phyloP scores from a whole-genome alignment of 345 rosid genomes.

The Gossypium australe region DNA sequence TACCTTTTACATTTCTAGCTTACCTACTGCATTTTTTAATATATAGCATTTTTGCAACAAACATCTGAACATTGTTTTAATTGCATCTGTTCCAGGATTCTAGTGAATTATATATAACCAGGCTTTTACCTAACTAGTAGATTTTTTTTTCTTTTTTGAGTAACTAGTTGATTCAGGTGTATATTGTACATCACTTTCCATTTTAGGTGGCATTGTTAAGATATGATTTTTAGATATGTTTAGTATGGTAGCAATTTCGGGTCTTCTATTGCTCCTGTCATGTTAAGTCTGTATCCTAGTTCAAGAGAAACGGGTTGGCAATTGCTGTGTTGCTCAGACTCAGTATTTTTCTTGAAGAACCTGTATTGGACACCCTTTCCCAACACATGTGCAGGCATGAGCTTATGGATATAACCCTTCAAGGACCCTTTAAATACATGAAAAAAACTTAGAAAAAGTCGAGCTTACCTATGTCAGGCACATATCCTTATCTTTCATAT shows the following conservation, averaged over 20 bases:
- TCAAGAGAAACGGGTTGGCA: background rate
- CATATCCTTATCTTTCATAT: background rate
- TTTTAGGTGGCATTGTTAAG: background rate
- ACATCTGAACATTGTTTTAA: background rate
- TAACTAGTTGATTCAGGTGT: background rate
- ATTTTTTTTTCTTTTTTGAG: too few relatives aligned
- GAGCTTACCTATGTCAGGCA: too few relatives aligned
- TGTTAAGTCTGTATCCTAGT: background rate
- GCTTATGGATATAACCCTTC: background rate
- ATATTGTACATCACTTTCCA: slow-evolving; percentile 2
- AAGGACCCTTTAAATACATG: background rate
- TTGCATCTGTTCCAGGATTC: background rate
- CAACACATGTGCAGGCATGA: background rate
- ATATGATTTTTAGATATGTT: background rate
- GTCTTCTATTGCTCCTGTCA: background rate
- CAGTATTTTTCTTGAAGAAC: background rate
- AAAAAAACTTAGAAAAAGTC: background rate
- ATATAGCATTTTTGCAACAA: background rate
- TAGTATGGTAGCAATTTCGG: background rate
- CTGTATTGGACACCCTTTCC: background rate
- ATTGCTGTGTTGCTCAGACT: background rate
- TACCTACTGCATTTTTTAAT: background rate
- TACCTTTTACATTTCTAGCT: slow-evolving; percentile 1
- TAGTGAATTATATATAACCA: background rate
- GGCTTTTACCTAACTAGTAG: background rate